Percentiles rank a stretch among this genome's conserved stretches.
phyloP scores from a whole-genome alignment of 495 filamentous ascomycete genomes.

The Trichoderma orchidacearum region DNA sequence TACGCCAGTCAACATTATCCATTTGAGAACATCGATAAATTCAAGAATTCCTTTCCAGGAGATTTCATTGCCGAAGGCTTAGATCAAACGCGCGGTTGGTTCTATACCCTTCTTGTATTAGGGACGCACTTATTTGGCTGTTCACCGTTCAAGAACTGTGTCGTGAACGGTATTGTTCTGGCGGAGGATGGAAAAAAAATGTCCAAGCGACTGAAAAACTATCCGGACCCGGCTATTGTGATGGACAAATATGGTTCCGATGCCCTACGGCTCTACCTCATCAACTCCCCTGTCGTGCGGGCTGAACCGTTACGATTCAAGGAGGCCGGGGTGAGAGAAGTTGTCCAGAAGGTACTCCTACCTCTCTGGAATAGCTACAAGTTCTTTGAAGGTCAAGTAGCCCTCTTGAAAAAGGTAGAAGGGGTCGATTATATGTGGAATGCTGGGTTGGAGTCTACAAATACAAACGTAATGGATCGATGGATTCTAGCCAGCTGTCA shows the following conservation, averaged over 20 bases:
- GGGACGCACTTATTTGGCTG: slow-evolving; percentile 83
- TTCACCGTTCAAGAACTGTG: slow-evolving; percentile 90
- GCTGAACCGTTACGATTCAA: slow-evolving; percentile 88
- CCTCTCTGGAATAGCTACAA: slow-evolving; percentile 97
- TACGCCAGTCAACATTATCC: slow-evolving; percentile 90
- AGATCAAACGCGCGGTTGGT: slow-evolving; percentile 75
- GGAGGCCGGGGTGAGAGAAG: slow-evolving; percentile 87
- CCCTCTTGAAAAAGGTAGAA: slow-evolving; percentile 79
- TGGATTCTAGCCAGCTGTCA: slow-evolving; percentile 95
- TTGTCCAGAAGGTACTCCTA: slow-evolving; percentile 84
- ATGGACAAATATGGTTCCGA: slow-evolving; percentile 89
- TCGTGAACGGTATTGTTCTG: slow-evolving; percentile 93
- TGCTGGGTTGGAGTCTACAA: slow-evolving; percentile 55
- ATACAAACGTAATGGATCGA: slow-evolving; percentile 89
- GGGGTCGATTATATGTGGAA: slow-evolving; percentile 69
- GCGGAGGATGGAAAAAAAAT: slow-evolving; percentile 98
- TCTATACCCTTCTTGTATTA: slow-evolving; percentile 84
- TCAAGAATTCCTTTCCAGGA: slow-evolving; percentile 71
- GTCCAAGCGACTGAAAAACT: slow-evolving; percentile 97
- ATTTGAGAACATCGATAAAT: slow-evolving; percentile 80
- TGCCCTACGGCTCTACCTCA: slow-evolving; percentile 85
- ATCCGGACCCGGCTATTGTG: slow-evolving; percentile 76
- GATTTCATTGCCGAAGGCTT: slow-evolving; percentile 97
- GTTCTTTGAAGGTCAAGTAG: slow-evolving; percentile 95
- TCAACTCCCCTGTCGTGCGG: slow-evolving; percentile 93